Evolutionary conservation across 2,329 filamentous ascomycete genomes (phyloP).

Genomic region (Catunica adiposa): DNA sequence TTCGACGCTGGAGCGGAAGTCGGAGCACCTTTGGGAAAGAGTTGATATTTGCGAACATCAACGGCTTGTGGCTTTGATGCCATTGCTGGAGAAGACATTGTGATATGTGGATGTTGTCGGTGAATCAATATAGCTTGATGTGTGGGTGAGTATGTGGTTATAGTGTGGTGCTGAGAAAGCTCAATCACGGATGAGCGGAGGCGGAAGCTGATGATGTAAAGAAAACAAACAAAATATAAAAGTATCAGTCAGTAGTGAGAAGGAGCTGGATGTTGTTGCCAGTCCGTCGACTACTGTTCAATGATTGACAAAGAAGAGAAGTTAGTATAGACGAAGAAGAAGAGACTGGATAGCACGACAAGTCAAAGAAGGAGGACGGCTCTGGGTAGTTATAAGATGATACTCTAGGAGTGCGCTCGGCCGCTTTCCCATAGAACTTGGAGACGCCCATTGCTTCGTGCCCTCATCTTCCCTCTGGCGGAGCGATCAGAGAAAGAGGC

Average conservation of each 20-base stretch:
- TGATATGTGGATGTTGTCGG: background rate
- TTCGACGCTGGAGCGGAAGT: conserved; percentile 21
- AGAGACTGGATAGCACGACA: background rate
- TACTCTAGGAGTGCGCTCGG: background rate
- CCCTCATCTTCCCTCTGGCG: too few species aligned
- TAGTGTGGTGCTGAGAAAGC: background rate
- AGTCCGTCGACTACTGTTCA: background rate
- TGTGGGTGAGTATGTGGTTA: background rate
- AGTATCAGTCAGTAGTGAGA: background rate
- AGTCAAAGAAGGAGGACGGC: background rate
- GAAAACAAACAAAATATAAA: background rate
- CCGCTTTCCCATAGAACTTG: background rate
- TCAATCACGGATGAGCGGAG: background rate
- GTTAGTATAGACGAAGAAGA: background rate
- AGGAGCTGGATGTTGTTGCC: background rate
- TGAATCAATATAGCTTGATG: background rate
- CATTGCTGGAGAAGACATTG: background rate
- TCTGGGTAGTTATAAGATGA: conserved; percentile 4
- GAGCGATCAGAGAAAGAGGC: background rate
- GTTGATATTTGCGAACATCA: conserved; percentile 36
- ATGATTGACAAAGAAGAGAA: conserved; percentile 5
- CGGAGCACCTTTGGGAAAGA: conserved; percentile 37
- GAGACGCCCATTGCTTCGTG: background rate
- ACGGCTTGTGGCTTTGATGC: background rate
- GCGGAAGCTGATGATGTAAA: background rate